Evolutionary conservation across 805 yeast genomes (phyloP).

Genomic region (baker's yeast (Saccharomyces cerevisiae)): DNA sequence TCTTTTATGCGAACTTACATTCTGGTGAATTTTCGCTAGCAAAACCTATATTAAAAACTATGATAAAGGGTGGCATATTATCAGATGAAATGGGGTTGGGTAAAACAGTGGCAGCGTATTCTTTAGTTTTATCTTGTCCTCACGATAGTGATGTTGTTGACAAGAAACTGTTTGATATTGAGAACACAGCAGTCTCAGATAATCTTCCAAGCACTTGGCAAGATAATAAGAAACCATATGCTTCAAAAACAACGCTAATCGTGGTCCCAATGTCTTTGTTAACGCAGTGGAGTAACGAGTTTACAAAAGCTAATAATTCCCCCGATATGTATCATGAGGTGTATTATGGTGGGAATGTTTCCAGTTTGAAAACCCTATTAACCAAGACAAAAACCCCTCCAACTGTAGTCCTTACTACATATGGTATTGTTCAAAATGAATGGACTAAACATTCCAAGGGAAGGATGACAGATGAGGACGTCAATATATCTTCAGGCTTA

Average conservation of each 20-base stretch:
- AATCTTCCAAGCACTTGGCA: not conserved
- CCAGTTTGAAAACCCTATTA: constrained; percentile 41
- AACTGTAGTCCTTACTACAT: constrained; percentile 69
- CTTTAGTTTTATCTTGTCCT: constrained; percentile 62
- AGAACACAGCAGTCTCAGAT: not conserved
- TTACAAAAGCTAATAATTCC: constrained; percentile 46
- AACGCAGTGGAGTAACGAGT: constrained; percentile 88
- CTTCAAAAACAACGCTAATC: constrained; percentile 63
- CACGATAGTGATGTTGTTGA: constrained; percentile 32
- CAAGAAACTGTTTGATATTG: constrained; percentile 5
- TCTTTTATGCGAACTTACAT: constrained; percentile 69
- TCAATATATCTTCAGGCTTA: constrained; percentile 40
- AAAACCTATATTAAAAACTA: constrained; percentile 55
- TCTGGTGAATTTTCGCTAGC: constrained; percentile 69
- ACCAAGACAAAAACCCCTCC: constrained; percentile 45
- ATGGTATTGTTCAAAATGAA: constrained; percentile 79
- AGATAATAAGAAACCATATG: constrained; percentile 37
- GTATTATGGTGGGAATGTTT: constrained; percentile 66
- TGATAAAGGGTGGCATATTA: constrained; percentile 72
- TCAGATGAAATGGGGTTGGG: constrained; percentile 98
- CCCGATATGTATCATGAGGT: constrained; percentile 42
- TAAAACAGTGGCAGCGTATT: constrained; percentile 76
- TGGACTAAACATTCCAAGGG: constrained; percentile 40
- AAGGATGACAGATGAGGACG: constrained; percentile 8
- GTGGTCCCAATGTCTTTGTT: constrained; percentile 86